Evolutionary conservation across 2,329 filamentous ascomycete genomes (phyloP).

Genomic region (Pestalotiopsis sp.): DNA sequence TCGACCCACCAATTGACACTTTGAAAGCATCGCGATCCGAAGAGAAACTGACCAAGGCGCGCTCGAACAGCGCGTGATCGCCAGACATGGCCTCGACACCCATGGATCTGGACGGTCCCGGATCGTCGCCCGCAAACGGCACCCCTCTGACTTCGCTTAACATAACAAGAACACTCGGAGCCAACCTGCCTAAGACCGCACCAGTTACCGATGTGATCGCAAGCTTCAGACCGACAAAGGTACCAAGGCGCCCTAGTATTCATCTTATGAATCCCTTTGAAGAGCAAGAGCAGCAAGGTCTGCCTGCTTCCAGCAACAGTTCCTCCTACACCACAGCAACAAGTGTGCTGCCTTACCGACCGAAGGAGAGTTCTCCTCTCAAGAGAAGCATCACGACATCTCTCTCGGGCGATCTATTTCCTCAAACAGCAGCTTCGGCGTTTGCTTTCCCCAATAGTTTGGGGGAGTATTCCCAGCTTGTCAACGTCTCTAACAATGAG

Average conservation of each 20-base stretch:
- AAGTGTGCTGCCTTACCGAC: background rate
- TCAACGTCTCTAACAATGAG: slow-evolving; percentile 4
- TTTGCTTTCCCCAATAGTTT: background rate
- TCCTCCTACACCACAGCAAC: slow-evolving; percentile 9
- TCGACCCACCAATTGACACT: background rate
- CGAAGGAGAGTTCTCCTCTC: background rate
- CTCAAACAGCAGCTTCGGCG: background rate
- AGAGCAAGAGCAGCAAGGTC: background rate
- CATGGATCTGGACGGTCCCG: slow-evolving; percentile 58
- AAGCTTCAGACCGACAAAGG: slow-evolving; percentile 79
- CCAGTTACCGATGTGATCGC: slow-evolving; percentile 79
- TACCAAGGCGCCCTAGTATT: slow-evolving; percentile 40
- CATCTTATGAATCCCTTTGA: background rate
- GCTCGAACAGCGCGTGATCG: background rate
- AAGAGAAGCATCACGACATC: background rate
- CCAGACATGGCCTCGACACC: slow-evolving; percentile 17
- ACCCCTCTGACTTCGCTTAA: slow-evolving; percentile 43
- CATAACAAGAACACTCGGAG: slow-evolving; percentile 50
- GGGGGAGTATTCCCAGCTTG: background rate
- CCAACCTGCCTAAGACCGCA: slow-evolving; percentile 50
- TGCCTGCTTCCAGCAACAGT: slow-evolving; percentile 8
- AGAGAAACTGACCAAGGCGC: background rate
- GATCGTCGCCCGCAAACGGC: slow-evolving; percentile 42
- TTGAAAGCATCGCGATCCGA: background rate
- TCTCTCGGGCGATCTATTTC: background rate